phyloP scores from a whole-genome alignment of 768 basidiomycete genomes.

The Lactarius evosmus region DNA sequence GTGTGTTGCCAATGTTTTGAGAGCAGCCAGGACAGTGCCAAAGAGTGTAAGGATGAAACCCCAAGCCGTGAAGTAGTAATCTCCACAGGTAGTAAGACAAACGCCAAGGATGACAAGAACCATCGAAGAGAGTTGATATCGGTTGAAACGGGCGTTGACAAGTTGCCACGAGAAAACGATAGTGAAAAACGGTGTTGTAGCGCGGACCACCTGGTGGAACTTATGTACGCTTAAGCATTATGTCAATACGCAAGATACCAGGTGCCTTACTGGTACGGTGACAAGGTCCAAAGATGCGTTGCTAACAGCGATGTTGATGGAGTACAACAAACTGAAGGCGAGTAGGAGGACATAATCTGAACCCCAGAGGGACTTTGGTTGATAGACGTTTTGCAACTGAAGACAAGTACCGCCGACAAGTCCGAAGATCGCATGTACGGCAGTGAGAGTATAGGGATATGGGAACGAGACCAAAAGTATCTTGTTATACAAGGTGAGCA shows the following conservation, averaged over 20 bases:
- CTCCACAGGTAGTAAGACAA: constrained; percentile 91
- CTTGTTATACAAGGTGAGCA: constrained; percentile 95
- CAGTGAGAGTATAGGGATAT: constrained; percentile 94
- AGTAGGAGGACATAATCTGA: constrained; percentile 60
- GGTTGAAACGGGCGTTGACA: constrained; percentile 57
- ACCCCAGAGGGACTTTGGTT: constrained; percentile 50
- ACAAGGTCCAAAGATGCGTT: constrained; percentile 88
- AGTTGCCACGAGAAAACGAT: constrained; percentile 72
- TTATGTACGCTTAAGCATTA: constrained; percentile 33
- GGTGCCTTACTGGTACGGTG: constrained; percentile 73
- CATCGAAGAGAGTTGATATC: constrained; percentile 64
- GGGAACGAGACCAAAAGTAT: constrained; percentile 87
- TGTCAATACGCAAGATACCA: constrained; percentile 7
- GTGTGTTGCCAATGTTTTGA: constrained; percentile 93
- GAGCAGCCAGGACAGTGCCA: constrained; percentile 86
- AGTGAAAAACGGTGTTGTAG: constrained; percentile 90
- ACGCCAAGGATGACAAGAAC: constrained; percentile 88
- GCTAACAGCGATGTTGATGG: constrained; percentile 92
- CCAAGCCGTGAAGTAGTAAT: constrained; percentile 85
- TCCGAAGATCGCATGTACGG: constrained; percentile 85
- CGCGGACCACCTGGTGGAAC: constrained; percentile 98
- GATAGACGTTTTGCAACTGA: constrained; percentile 54
- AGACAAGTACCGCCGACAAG: constrained; percentile 74
- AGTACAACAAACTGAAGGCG: constrained; percentile 86
- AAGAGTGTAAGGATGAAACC: constrained; percentile 87